phyloP scores from a whole-genome alignment of 257 asterid species.

The Perilla frutescens region DNA sequence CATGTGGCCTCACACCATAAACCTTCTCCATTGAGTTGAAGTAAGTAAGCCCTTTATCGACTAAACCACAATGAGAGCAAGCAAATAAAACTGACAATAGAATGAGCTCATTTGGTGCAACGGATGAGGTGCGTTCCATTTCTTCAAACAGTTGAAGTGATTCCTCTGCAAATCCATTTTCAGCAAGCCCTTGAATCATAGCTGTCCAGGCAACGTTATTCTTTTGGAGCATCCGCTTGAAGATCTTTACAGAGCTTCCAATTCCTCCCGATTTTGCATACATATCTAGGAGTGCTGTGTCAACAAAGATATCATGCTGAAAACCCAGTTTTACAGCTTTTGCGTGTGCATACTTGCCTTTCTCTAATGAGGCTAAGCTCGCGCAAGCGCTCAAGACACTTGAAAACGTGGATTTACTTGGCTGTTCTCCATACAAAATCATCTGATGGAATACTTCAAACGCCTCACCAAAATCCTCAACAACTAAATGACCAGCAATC shows the following conservation, averaged over 20 bases:
- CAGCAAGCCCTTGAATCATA: constrained; percentile 89
- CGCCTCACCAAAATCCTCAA: constrained; percentile 51
- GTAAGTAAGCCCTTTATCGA: constrained; percentile 67
- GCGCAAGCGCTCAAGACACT: constrained; percentile 74
- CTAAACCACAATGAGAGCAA: constrained; percentile 83
- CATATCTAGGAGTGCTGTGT: constrained; percentile 79
- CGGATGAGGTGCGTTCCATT: constrained; percentile 45
- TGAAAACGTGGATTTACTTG: constrained; percentile 77
- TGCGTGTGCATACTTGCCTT: constrained; percentile 66
- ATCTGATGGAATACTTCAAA: constrained; percentile 58
- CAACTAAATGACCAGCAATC: constrained; percentile 56
- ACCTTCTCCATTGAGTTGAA: constrained; percentile 72
- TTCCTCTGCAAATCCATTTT: constrained; percentile 74
- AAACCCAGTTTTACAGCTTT: constrained; percentile 67
- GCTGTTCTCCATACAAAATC: constrained; percentile 66
- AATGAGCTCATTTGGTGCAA: constrained; percentile 63
- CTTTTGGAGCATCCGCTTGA: constrained; percentile 48
- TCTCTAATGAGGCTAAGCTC: constrained; percentile 63
- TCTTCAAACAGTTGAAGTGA: constrained; percentile 62
- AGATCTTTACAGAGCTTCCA: constrained; percentile 56
- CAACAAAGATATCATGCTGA: constrained; percentile 61
- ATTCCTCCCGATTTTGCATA: constrained; percentile 77
- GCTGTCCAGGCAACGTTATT: constrained; percentile 83
- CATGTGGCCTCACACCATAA: constrained; percentile 56
- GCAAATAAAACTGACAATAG: constrained; percentile 66